Evolutionary conservation across 768 basidiomycete species (phyloP), one percentile per base, ranked within the genome.

Genomic region (Kwoniella pini): DNA sequence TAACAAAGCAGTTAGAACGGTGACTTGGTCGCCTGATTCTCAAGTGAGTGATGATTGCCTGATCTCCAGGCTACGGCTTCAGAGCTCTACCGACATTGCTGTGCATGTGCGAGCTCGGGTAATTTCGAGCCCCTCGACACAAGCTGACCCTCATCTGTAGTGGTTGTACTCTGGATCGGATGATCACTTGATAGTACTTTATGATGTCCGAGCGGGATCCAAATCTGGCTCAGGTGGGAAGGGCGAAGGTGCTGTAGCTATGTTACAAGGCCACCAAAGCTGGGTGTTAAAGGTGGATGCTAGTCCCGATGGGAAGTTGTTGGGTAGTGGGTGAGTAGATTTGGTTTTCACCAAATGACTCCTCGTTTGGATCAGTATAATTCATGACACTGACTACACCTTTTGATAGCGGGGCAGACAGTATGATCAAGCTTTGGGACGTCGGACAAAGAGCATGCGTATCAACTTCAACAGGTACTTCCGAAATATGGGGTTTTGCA

Each of bases 11-110:
- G 90, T 93, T 7, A 87, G 93, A 36, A 87, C 89, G 0, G 77
- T 96, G 3, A 84, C 89, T 7, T 97, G 93, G 93, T 92, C 91
- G 10, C 83, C 85, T 50, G 93, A 96, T 76, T 88, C 88, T 0
- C 89, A 86, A 77, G 92, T 94, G 54, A 56, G 69, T 70, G 40
- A 19, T 49, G 9, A 43, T 17, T 1, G 42, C 19, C n/a, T n/a
- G 19, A 9, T 17, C 21, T 43, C 42, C 19, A 2, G n/a, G n/a
- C n/a, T n/a, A n/a, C n/a, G n/a, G n/a, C n/a, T n/a, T n/a, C n/a
- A n/a, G n/a, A n/a, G n/a, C n/a, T n/a, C n/a, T n/a, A n/a, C n/a
- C n/a, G n/a, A n/a, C n/a, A n/a, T n/a, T n/a, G n/a, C n/a, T n/a
- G n/a, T n/a, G n/a, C n/a, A n/a, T n/a, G n/a, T n/a, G n/a, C n/a